Evolutionary conservation across 2,329 filamentous ascomycete genomes (phyloP).

Genomic region (Colletotrichum plurivorum): DNA sequence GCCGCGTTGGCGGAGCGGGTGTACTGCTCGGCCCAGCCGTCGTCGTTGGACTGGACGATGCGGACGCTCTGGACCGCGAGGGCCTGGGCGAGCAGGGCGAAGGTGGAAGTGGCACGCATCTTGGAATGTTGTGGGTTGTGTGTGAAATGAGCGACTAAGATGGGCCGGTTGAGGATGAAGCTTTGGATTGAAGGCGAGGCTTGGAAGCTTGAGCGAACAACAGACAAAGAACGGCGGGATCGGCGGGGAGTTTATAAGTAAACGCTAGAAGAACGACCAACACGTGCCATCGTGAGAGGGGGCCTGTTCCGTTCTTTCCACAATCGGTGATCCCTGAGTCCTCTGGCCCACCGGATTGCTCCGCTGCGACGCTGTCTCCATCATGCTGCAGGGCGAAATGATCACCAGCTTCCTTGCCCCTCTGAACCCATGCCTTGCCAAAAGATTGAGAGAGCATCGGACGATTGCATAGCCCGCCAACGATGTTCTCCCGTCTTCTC

Average conservation of each 20-base stretch:
- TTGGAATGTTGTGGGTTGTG: neutral
- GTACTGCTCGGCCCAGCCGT: conserved; percentile 81
- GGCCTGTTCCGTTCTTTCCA: neutral
- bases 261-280: conserved; percentile 4
- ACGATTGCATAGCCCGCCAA: neutral
- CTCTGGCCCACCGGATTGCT: neutral
- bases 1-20: conserved; percentile 71
- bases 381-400: conserved; percentile 6
- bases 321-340: neutral
- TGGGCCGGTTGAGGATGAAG: neutral
- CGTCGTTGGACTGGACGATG: conserved; percentile 78
- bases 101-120: conserved; percentile 27
- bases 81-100: conserved; percentile 36
- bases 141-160: neutral
- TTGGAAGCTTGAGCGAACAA: neutral
- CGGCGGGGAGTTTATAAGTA: conserved; percentile 16
- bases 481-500: neutral
- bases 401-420: neutral
- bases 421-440: too few species aligned
- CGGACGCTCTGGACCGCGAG: conserved; percentile 54
- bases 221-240: neutral
- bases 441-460: neutral
- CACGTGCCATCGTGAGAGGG: conserved; percentile 8
- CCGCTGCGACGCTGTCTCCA: neutral
- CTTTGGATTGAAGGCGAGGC: neutral